Percentiles rank a stretch among this genome's conserved stretches.
These are phyloP conservation scores for Lipomyces kockii DNA, from an alignment of 805 yeast species.

Conservation along the genomic window DNA sequence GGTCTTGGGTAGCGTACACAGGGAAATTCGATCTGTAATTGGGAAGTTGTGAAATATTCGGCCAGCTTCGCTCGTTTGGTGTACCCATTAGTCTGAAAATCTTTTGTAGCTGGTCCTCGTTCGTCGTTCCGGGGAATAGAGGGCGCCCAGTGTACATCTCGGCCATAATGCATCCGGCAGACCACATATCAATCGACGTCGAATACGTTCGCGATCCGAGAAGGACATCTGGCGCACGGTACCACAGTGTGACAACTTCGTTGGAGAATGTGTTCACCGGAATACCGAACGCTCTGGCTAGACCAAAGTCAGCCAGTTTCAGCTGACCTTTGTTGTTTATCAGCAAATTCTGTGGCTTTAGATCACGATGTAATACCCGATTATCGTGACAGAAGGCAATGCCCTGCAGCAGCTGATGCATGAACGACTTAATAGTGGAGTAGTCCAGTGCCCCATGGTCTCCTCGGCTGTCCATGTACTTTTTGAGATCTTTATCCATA, in stretches of 20 bases:
- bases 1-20: conserved; percentile 85
- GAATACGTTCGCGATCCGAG: conserved; percentile 94
- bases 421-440: conserved; percentile 80
- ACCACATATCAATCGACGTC: conserved; percentile 98
- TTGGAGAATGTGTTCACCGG: conserved; percentile 97
- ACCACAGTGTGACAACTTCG: conserved; percentile 98
- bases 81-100: conserved; percentile 95
- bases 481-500: conserved; percentile 90
- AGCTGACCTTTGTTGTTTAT: conserved; percentile 89
- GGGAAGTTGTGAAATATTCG: conserved; percentile 89
- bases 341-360: conserved; percentile 93
- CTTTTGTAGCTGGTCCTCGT: conserved; percentile 91
- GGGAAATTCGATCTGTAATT: conserved; percentile 86
- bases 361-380: conserved; percentile 77
- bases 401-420: conserved; percentile 91
- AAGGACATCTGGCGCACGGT: conserved; percentile 95
- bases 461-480: conserved; percentile 90
- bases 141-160: conserved; percentile 99
- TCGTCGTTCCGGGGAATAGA: conserved; percentile 92
- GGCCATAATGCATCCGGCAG: conserved; percentile 96
- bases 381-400: conserved; percentile 86
- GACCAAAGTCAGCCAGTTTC: conserved; percentile 94
- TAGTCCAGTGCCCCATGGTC: conserved; percentile 73
- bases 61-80: conserved; percentile 96
- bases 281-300: conserved; percentile 96